phyloP scores from a whole-genome alignment of 257 asterid genomes.

The Ehretia macrophylla region DNA sequence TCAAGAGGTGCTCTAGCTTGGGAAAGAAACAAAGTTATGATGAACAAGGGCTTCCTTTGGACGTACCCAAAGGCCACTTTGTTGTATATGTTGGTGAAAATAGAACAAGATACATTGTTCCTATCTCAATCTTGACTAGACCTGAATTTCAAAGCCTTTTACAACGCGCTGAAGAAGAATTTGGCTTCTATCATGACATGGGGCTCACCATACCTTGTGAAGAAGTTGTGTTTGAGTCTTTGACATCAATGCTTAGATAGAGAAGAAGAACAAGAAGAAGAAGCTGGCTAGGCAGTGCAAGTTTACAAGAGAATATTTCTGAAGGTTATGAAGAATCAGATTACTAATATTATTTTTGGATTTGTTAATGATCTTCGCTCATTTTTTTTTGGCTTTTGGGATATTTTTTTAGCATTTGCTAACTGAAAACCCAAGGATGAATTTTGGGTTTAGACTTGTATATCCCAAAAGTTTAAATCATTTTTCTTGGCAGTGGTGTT shows the following conservation, averaged over 20 bases:
- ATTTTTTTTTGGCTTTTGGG: slow-evolving; percentile 17
- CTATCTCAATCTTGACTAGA: slow-evolving; percentile 26
- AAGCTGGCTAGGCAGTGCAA: not conserved
- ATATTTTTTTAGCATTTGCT: slow-evolving; percentile 15
- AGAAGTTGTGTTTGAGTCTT: slow-evolving; percentile 24
- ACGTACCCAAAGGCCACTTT: slow-evolving; percentile 37
- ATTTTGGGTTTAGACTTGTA: slow-evolving; percentile 23
- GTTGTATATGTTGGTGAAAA: slow-evolving; percentile 37
- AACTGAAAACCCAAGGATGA: slow-evolving; percentile 12
- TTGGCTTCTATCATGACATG: slow-evolving; percentile 36
- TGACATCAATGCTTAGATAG: slow-evolving; percentile 26
- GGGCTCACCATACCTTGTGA: slow-evolving; percentile 37
- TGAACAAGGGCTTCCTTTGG: slow-evolving; percentile 32
- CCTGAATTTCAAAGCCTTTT: slow-evolving; percentile 29
- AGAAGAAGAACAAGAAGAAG: slow-evolving; percentile 6
- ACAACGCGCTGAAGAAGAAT: slow-evolving; percentile 35
- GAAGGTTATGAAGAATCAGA: not conserved
- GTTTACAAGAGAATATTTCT: not conserved
- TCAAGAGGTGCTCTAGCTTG: slow-evolving; percentile 45
- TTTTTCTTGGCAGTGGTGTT: slow-evolving; percentile 56
- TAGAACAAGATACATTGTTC: slow-evolving; percentile 29
- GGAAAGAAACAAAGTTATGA: slow-evolving; percentile 34
- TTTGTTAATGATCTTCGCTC: not conserved
- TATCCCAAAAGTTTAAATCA: slow-evolving; percentile 28
- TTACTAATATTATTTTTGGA: not conserved